phyloP scores from a whole-genome alignment of 2,329 filamentous ascomycete species.

The Fusarium poae region DNA sequence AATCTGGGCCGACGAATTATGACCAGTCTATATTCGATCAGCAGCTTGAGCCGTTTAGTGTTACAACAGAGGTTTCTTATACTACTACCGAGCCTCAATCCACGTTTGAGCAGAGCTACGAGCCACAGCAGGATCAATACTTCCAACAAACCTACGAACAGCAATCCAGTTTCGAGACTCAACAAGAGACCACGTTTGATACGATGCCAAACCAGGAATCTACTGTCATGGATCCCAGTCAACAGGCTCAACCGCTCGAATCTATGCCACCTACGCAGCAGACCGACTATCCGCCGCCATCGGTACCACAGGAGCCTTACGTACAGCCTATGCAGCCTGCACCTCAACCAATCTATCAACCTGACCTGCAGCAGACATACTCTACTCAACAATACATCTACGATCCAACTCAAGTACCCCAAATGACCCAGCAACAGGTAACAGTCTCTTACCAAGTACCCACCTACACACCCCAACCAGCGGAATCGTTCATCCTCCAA shows the following conservation, averaged over 20 bases:
- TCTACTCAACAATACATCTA: conserved; percentile 13
- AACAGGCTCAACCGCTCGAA: neutral
- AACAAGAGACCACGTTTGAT: conserved; percentile 26
- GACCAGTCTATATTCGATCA: conserved; percentile 19
- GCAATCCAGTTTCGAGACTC: conserved; percentile 13
- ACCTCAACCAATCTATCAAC: conserved; percentile 13
- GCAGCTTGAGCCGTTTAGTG: conserved; percentile 23
- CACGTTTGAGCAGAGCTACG: neutral
- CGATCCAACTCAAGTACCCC: conserved; percentile 12
- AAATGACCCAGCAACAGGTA: conserved; percentile 13
- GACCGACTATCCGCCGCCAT: neutral
- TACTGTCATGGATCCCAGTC: neutral
- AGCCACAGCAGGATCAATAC: conserved; percentile 23
- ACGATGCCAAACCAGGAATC: neutral
- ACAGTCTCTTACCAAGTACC: conserved; percentile 22
- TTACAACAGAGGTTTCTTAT: conserved; percentile 12
- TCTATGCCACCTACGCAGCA: conserved; percentile 6
- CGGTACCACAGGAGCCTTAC: neutral
- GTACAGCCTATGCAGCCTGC: conserved; percentile 6
- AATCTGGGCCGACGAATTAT: conserved; percentile 15
- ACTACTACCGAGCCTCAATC: conserved; percentile 8
- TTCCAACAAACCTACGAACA: conserved; percentile 24
- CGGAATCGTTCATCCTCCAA: neutral
- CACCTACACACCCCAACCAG: neutral
- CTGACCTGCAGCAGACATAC: conserved; percentile 11